A percentile compares a stretch with the other conserved stretches of the same genome.
phyloP scores from a whole-genome alignment of 176 grass and related monocot species.

The Typha latifolia region DNA sequence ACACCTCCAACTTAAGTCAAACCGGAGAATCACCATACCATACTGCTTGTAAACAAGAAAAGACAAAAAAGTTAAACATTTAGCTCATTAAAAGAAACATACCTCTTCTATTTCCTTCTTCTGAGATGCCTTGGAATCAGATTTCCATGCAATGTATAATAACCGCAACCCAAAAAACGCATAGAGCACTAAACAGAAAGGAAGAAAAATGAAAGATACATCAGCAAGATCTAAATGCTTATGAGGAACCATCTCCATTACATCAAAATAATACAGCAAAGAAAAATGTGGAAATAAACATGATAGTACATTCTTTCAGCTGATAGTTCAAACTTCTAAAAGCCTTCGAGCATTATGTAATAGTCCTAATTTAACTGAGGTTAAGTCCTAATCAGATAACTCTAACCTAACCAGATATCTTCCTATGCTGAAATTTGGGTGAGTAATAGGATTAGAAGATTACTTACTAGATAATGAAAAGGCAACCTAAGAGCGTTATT shows the following conservation, averaged over 20 bases:
- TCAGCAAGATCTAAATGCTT: too few species aligned
- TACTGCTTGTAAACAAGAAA: neutral
- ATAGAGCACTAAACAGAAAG: constrained; percentile 53
- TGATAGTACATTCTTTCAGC: neutral
- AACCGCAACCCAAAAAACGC: constrained; percentile 81
- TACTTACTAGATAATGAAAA: too few species aligned
- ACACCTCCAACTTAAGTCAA: too few species aligned
- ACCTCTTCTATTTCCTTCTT: constrained; percentile 98
- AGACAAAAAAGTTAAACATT: constrained; percentile 6
- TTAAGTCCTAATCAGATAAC: too few species aligned
- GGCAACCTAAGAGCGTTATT: too few species aligned
- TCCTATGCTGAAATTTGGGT: too few species aligned
- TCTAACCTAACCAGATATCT: too few species aligned
- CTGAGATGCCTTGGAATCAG: constrained; percentile 78
- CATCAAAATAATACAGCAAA: neutral
- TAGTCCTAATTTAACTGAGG: too few species aligned
- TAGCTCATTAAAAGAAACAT: constrained; percentile 13
- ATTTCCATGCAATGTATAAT: constrained; percentile 91
- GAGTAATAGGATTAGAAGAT: too few species aligned
- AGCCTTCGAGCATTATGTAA: too few species aligned
- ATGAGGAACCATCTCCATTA: too few species aligned
- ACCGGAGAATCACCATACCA: too few species aligned
- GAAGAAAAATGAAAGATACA: constrained; percentile 3
- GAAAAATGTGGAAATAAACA: neutral
- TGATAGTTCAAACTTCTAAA: neutral